Conservation (phyloP, 306 rosid species). For the Quercus berberidifolia region DNA sequence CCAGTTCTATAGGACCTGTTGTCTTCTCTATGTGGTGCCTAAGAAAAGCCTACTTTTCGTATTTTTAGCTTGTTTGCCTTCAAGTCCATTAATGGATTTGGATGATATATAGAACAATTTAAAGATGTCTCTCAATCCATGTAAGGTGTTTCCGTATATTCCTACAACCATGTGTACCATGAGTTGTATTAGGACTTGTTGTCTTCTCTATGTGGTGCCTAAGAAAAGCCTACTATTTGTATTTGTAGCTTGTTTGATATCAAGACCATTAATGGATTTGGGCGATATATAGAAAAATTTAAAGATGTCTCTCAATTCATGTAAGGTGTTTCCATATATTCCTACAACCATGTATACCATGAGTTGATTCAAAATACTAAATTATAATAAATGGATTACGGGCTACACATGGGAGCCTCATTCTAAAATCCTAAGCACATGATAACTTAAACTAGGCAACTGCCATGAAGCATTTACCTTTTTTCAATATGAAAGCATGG, state of each 20-base stretch:
- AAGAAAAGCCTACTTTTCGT: background rate
- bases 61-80: background rate
- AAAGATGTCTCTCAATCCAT: too few species aligned
- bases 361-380: background rate
- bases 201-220: background rate
- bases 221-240: background rate
- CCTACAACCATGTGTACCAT: background rate
- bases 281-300: too few species aligned
- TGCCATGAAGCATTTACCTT: background rate
- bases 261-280: background rate
- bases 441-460: background rate
- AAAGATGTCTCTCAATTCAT: too few species aligned
- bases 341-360: background rate
- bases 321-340: too few species aligned
- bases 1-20: background rate
- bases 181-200: background rate
- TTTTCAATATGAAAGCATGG: background rate
- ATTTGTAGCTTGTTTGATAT: background rate
- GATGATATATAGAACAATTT: too few species aligned
- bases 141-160: too few species aligned
- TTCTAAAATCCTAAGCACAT: background rate
- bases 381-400: background rate
- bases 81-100: background rate
- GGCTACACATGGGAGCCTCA: background rate
- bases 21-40: background rate